phyloP scores from a whole-genome alignment of 1,139 yeast species.

The Geotrichum carabidarum region DNA sequence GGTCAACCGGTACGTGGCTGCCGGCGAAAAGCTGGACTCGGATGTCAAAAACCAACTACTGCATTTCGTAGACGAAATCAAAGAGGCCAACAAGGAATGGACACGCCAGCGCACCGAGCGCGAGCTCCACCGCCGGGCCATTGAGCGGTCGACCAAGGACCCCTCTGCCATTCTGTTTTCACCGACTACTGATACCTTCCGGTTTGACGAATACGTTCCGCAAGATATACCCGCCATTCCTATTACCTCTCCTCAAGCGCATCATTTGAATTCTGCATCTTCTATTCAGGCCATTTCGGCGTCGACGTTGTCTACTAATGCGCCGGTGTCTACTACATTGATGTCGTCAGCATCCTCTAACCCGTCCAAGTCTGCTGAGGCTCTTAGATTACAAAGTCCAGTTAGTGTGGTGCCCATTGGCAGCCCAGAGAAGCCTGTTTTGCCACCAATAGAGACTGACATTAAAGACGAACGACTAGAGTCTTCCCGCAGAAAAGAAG shows the following conservation, averaged over 20 bases:
- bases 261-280: constrained; percentile 3
- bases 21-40: constrained; percentile 27
- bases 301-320: not conserved
- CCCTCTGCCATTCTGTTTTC: constrained; percentile 16
- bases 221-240: not conserved
- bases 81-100: constrained; percentile 40
- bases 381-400: constrained; percentile 9
- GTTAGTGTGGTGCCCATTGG: constrained; percentile 2
- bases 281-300: not conserved
- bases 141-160: constrained; percentile 31
- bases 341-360: not conserved
- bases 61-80: constrained; percentile 34
- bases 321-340: not conserved
- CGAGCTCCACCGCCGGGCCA: constrained; percentile 38
- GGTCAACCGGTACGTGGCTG: constrained; percentile 28
- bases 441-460: constrained; percentile 15
- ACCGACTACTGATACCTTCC: constrained; percentile 9
- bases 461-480: constrained; percentile 10
- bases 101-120: constrained; percentile 40
- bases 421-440: constrained; percentile 14
- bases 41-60: constrained; percentile 35
- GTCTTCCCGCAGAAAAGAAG: constrained; percentile 40
- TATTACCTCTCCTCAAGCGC: not conserved
- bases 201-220: not conserved
- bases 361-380: constrained; percentile 2